Evolutionary conservation across 2,329 filamentous ascomycete genomes (phyloP), one percentile per base, ranked within the genome.

Genomic region (Hypoxylon sp.): DNA sequence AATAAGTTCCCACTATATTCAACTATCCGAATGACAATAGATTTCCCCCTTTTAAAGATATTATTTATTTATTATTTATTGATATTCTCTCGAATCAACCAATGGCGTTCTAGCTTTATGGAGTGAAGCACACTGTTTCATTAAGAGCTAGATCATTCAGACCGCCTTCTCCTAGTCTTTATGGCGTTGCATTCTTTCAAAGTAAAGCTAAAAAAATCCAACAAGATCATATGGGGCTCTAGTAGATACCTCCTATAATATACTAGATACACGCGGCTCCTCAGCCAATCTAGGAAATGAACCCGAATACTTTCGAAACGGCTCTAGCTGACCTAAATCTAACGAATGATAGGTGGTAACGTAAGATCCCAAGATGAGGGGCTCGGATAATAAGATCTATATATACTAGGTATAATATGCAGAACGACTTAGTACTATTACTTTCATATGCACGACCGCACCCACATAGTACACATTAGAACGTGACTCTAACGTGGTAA

Each of bases 341-440:
- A 6, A n/a, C 36, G 5, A 13, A 38, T 60, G 48, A 60, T 60
- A 60, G 48, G 57, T 19, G 14, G 14, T 9, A 2, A 48, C 28
- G 28, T 14, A 57, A 32, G 41, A 57, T 32, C 13, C n/a, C 30
- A 58, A 48, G 55, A 38, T 36, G 55, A 58, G 55, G 55, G 55
- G 55, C n/a, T 32, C 5, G 21, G 4, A 48, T 14, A 30, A 25
- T 53, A 2, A 53, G 13, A 34, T 23, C 38, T 19, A 41, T 41
- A 41, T 19, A 17, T 41, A 9, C 38, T n/a, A 36, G 5, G 1
- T 36, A n/a, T n/a, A 36, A 3, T 36, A 36, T 36, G 14, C 14
- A 6, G 14, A 19, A n/a, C n/a, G n/a, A 9, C 38, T 9, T 41
- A 2, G n/a, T 41, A 41, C n/a, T 41, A 14, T 13, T 38, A 41